phyloP scores from a whole-genome alignment of 1,284 basidiomycete species.

The Mrakiaceae sp. region DNA sequence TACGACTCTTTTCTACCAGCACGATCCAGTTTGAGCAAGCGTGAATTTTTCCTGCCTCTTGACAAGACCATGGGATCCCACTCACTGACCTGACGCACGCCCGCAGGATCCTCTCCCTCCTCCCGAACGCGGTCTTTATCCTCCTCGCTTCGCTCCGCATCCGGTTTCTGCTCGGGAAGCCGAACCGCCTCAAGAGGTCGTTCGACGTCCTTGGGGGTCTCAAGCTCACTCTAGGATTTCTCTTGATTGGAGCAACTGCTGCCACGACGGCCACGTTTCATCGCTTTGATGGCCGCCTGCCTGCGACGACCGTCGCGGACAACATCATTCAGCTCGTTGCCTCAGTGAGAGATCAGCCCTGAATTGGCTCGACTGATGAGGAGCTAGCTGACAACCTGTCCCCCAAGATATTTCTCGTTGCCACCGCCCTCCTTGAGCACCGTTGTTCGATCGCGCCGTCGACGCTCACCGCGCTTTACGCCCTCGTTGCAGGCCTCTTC shows the following conservation, averaged over 20 bases:
- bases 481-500: conserved; percentile 5
- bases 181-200: not conserved
- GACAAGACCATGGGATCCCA: not conserved
- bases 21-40: not conserved
- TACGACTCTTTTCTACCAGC: not conserved
- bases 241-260: not conserved
- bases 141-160: not conserved
- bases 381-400: not conserved
- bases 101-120: conserved; percentile 8
- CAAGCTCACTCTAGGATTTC: not conserved
- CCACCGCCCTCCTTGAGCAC: not conserved
- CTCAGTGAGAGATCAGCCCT: not conserved
- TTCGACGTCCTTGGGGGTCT: not conserved
- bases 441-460: conserved; percentile 1
- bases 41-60: not conserved
- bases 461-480: not conserved
- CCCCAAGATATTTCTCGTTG: not conserved
- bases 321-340: not conserved
- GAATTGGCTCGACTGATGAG: no score
- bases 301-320: not conserved
- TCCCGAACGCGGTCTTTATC: not conserved
- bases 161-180: not conserved
- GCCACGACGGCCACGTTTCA: not conserved
- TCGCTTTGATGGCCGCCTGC: not conserved
- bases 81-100: not conserved